A percentile compares a stretch with the other conserved stretches of the same genome.
These are phyloP conservation scores for Daldinia loculata DNA, from an alignment of 495 filamentous ascomycete species.

Conservation along the genomic window DNA sequence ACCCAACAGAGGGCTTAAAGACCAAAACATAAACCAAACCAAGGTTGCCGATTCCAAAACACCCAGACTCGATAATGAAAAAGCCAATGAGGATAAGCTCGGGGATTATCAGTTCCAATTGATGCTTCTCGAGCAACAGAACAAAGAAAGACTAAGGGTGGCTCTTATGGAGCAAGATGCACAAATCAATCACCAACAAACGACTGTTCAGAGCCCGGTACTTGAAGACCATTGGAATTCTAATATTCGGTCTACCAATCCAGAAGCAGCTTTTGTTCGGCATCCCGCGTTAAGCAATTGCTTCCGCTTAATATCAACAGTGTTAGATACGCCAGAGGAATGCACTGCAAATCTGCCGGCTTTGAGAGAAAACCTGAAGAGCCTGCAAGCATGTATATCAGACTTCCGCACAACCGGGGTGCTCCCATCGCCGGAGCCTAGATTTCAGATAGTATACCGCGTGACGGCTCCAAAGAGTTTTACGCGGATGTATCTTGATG, in stretches of 20 bases:
- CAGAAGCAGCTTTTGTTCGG: neutral
- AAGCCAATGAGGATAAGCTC: too few relatives aligned
- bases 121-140: neutral
- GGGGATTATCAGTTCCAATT: neutral
- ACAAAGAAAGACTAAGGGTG: neutral
- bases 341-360: too few relatives aligned
- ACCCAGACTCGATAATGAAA: too few relatives aligned
- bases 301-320: too few relatives aligned
- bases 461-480: neutral
- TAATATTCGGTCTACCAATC: neutral
- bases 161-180: neutral
- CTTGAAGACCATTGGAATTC: too few relatives aligned
- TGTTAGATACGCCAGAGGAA: too few relatives aligned
- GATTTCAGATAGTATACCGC: neutral
- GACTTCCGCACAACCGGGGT: neutral
- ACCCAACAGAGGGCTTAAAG: neutral
- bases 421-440: neutral
- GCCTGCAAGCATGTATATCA: too few relatives aligned
- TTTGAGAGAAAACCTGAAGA: too few relatives aligned
- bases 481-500: slow-evolving; percentile 2
- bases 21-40: too few relatives aligned
- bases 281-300: neutral
- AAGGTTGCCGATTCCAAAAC: neutral
- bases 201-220: neutral
- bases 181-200: too few relatives aligned